phyloP scores from a whole-genome alignment of 1,139 yeast genomes.

The Saccharomyces hybrid region DNA sequence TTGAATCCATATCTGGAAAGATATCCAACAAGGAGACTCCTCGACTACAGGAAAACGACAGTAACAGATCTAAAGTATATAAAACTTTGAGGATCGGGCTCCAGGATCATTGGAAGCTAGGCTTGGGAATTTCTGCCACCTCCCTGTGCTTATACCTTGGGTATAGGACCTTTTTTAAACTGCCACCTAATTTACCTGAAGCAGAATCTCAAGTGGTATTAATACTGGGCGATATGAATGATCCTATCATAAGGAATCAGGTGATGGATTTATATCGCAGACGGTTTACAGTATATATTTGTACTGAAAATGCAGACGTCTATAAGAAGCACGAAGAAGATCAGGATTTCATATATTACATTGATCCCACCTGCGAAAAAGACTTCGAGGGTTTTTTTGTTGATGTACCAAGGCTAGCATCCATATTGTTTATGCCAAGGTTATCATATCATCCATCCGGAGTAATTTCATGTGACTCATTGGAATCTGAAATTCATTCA shows the following conservation, averaged over 20 bases:
- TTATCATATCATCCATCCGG: constrained; percentile 29
- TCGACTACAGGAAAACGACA: background rate
- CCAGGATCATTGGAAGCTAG: constrained; percentile 9
- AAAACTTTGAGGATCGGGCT: background rate
- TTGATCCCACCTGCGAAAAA: constrained; percentile 19
- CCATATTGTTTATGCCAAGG: constrained; percentile 30
- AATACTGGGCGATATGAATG: constrained; percentile 30
- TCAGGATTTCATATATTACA: constrained; percentile 26
- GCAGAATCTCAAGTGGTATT: constrained; percentile 22
- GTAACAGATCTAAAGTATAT: background rate
- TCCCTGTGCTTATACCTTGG: constrained; percentile 14
- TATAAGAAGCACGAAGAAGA: constrained; percentile 24
- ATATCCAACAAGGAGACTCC: background rate
- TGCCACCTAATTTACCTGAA: constrained; percentile 20
- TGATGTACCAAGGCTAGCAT: constrained; percentile 14
- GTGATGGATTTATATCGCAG: constrained; percentile 32
- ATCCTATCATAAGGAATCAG: constrained; percentile 31
- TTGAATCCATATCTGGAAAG: constrained; percentile 1
- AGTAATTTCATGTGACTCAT: constrained; percentile 15
- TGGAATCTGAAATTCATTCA: constrained; percentile 21
- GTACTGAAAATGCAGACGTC: constrained; percentile 22
- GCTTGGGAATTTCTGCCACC: constrained; percentile 15
- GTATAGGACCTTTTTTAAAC: constrained; percentile 7
- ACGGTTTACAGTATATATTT: constrained; percentile 28
- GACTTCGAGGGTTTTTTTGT: constrained; percentile 19